A percentile compares a stretch with the other conserved stretches of the same genome.
Conservation (phyloP, 305 asterid genomes). For the Rubia tinctorum region DNA sequence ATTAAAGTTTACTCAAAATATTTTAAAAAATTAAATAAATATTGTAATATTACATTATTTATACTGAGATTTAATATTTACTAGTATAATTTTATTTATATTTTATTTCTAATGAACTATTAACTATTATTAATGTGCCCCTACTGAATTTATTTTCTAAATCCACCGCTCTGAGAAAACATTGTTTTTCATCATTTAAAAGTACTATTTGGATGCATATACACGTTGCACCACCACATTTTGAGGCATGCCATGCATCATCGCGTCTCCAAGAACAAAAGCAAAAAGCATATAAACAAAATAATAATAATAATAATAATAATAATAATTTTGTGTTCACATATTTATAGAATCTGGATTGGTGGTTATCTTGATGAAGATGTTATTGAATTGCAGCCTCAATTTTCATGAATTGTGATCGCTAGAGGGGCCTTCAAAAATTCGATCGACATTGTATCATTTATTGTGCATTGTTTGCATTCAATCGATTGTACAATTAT, state of each 20-base stretch:
- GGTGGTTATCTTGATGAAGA: not conserved
- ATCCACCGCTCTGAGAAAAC: too few relatives aligned
- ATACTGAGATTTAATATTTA: too few relatives aligned
- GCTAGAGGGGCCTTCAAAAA: not conserved
- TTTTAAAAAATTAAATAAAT: too few relatives aligned
- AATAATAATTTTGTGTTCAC: not conserved
- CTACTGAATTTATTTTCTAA: too few relatives aligned
- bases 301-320: too few relatives aligned
- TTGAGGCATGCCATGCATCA: not conserved
- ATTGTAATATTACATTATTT: too few relatives aligned
- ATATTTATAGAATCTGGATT: not conserved
- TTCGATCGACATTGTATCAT: not conserved
- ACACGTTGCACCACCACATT: not conserved
- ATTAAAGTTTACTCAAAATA: too few relatives aligned
- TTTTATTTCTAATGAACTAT: too few relatives aligned
- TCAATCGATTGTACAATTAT: not conserved
- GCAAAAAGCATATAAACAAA: not conserved
- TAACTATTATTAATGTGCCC: too few relatives aligned
- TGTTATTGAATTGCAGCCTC: not conserved
- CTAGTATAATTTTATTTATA: too few relatives aligned
- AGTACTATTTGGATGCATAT: not conserved
- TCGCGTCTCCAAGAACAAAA: not conserved
- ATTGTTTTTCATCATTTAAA: not conserved
- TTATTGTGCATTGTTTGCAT: not conserved
- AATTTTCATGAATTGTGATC: not conserved